These are phyloP conservation scores for Xerocomus nothofagi DNA, from an alignment of 1,284 basidiomycete genomes.

Conservation along the genomic window DNA sequence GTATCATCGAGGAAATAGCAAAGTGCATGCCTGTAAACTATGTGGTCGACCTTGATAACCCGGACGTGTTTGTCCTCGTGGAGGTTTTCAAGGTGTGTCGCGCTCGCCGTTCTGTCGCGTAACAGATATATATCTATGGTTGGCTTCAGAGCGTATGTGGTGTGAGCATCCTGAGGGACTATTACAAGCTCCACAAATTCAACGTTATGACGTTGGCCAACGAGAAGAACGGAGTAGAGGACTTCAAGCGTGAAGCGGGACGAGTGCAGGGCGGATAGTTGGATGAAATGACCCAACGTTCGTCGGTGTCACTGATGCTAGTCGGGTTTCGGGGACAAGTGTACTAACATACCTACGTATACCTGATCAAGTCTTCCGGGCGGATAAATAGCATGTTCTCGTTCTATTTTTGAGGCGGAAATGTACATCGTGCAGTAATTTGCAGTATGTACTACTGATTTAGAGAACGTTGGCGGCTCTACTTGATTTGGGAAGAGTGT, in stretches of 20 bases:
- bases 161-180: conserved; percentile 68
- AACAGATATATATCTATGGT: conserved; percentile 2
- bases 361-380: neutral
- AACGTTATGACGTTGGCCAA: conserved; percentile 69
- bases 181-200: conserved; percentile 69
- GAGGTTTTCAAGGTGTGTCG: conserved; percentile 75
- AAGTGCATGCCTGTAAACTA: conserved; percentile 66
- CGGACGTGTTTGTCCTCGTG: conserved; percentile 71
- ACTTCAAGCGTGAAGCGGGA: conserved; percentile 29
- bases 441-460: too few relatives aligned
- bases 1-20: conserved; percentile 65
- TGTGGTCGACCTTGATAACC: conserved; percentile 62
- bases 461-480: neutral
- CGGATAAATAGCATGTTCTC: neutral
- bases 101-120: neutral
- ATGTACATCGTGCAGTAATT: neutral
- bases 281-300: neutral
- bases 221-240: conserved; percentile 30
- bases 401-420: too few relatives aligned
- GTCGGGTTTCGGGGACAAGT: neutral
- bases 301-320: too few relatives aligned
- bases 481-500: conserved; percentile 15
- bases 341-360: neutral
- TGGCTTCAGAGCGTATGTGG: conserved; percentile 63
- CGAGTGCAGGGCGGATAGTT: conserved; percentile 26